Conservation (phyloP, 2,329 filamentous ascomycete species). For the Helotiales sp. region DNA sequence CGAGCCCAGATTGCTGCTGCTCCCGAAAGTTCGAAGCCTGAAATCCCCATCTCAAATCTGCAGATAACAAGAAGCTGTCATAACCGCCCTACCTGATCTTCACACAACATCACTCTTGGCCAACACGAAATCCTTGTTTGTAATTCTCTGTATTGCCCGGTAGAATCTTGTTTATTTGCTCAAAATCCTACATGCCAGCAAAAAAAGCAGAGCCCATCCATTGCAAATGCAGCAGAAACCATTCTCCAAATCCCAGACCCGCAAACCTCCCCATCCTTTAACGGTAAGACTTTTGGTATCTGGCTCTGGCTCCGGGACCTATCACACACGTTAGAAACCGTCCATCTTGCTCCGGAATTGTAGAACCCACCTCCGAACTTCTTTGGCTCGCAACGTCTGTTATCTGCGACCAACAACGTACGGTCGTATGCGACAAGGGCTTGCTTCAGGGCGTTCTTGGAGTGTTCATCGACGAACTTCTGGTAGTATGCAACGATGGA, state of each 20-base stretch:
- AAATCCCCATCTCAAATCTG: not conserved
- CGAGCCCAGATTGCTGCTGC: not conserved
- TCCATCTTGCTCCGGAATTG: slow-evolving; percentile 2
- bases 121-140: slow-evolving; percentile 21
- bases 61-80: not conserved
- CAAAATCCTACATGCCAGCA: slow-evolving; percentile 44
- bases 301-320: slow-evolving; percentile 90
- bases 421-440: slow-evolving; percentile 94
- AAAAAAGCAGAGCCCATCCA: slow-evolving; percentile 40
- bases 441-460: slow-evolving; percentile 99
- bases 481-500: slow-evolving; percentile 98
- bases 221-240: slow-evolving; percentile 45
- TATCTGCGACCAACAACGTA: slow-evolving; percentile 97
- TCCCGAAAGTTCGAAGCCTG: not conserved
- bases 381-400: slow-evolving; percentile 99
- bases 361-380: slow-evolving; percentile 64
- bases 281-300: slow-evolving; percentile 99
- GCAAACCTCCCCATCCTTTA: slow-evolving; percentile 56
- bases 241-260: slow-evolving; percentile 39
- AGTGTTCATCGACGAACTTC: slow-evolving; percentile 99
- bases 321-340: slow-evolving; percentile 52
- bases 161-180: slow-evolving; percentile 44
- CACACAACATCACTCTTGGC: not conserved
- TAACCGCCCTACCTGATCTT: not conserved
- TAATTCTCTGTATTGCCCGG: slow-evolving; percentile 36